Evolutionary conservation across 257 asterid species (phyloP).

Genomic region (Gardenia jasminoides): DNA sequence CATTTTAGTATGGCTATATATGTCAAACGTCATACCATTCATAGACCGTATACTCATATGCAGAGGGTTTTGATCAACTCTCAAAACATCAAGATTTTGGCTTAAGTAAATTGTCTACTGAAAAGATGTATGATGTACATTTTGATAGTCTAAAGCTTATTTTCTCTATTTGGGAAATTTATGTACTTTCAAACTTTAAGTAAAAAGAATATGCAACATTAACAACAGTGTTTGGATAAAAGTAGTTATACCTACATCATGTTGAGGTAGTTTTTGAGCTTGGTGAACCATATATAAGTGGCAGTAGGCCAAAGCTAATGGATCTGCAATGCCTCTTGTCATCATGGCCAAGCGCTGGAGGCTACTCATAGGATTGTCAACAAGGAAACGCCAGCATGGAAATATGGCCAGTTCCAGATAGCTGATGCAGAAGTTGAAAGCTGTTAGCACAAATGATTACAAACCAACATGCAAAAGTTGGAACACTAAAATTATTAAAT

Average conservation of each 20-base stretch:
- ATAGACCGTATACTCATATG: neutral
- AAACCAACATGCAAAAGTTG: neutral
- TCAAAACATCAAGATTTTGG: neutral
- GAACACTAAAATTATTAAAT: neutral
- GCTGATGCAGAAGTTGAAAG: constrained; percentile 32
- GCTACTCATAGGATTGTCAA: constrained; percentile 48
- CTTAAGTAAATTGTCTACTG: neutral
- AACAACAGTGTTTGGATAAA: neutral
- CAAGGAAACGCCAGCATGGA: constrained; percentile 80
- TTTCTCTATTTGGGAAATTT: neutral
- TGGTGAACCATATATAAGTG: constrained; percentile 75
- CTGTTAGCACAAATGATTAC: constrained; percentile 1
- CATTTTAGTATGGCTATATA: too few species aligned
- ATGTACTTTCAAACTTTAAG: neutral
- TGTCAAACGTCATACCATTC: too few species aligned
- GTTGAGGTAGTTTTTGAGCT: constrained; percentile 58
- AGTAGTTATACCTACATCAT: constrained; percentile 49
- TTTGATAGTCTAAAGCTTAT: neutral
- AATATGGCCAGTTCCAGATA: constrained; percentile 81
- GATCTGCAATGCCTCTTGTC: constrained; percentile 89
- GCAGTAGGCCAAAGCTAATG: constrained; percentile 76
- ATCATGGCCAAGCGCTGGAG: constrained; percentile 73
- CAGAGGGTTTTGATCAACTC: neutral
- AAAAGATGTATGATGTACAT: neutral
- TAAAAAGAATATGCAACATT: neutral